Evolutionary conservation across 208 protist species (phyloP).

Genomic region (Trypanosoma grayi): DNA sequence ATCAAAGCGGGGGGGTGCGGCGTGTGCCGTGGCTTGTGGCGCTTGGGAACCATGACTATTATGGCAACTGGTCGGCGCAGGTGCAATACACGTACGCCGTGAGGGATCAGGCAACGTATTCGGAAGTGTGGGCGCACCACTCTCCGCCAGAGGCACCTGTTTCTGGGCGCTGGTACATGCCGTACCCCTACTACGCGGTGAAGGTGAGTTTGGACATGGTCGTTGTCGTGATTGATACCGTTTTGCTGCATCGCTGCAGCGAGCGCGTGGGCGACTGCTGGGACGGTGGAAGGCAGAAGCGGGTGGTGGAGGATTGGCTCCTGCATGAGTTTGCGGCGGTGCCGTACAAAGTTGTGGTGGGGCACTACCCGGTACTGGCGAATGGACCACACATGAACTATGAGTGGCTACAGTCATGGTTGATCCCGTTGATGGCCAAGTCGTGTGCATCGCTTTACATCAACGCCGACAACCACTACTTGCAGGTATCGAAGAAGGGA

Average conservation of each 20-base stretch:
- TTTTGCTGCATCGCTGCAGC: slow-evolving; percentile 30
- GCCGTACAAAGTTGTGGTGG: slow-evolving; percentile 40
- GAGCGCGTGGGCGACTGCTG: slow-evolving; percentile 7
- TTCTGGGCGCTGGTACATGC: slow-evolving; percentile 34
- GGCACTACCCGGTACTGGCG: slow-evolving; percentile 46
- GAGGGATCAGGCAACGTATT: not conserved
- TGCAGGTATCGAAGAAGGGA: slow-evolving; percentile 36
- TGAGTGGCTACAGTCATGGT: slow-evolving; percentile 28
- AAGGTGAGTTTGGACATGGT: slow-evolving; percentile 26
- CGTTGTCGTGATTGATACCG: slow-evolving; percentile 32
- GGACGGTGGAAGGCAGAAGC: slow-evolving; percentile 27
- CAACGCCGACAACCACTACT: slow-evolving; percentile 51
- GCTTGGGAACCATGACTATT: slow-evolving; percentile 55
- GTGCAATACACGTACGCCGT: slow-evolving; percentile 27
- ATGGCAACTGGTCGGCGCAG: slow-evolving; percentile 27
- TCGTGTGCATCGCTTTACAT: slow-evolving; percentile 36
- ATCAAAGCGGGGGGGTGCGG: not conserved
- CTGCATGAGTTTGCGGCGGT: slow-evolving; percentile 13
- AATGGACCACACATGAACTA: slow-evolving; percentile 42
- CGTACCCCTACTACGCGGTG: slow-evolving; percentile 28
- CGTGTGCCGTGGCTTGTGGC: slow-evolving; percentile 37
- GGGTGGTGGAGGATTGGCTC: slow-evolving; percentile 31
- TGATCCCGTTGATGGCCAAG: slow-evolving; percentile 34
- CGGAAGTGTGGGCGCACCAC: not conserved
- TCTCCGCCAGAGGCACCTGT: not conserved